A percentile compares a stretch with the other conserved stretches of the same genome.
Conservation (phyloP, 2,329 filamentous ascomycete species). For the Tympanopsis confertula region DNA sequence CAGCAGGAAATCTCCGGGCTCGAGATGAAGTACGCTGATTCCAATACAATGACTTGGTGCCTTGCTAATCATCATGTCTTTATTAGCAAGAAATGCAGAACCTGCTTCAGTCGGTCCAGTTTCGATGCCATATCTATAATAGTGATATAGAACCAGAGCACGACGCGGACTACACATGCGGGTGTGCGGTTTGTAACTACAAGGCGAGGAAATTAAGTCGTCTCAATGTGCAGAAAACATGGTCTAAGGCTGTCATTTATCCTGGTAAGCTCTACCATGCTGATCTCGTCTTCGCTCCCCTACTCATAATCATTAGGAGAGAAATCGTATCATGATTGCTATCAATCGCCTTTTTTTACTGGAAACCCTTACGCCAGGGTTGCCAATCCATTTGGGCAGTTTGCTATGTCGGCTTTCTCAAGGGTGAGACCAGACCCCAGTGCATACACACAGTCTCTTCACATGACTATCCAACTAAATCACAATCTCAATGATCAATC, state of each 20-base stretch:
- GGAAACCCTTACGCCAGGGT: slow-evolving; percentile 20
- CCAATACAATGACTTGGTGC: not conserved
- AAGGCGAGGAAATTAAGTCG: slow-evolving; percentile 20
- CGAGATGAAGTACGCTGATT: slow-evolving; percentile 19
- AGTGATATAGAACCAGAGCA: slow-evolving; percentile 33
- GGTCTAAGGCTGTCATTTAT: slow-evolving; percentile 33
- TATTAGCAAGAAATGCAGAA: slow-evolving; percentile 29
- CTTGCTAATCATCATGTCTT: not conserved
- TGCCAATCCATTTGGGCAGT: slow-evolving; percentile 22
- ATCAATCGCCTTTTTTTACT: slow-evolving; percentile 10
- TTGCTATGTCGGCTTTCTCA: slow-evolving; percentile 1
- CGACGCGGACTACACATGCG: slow-evolving; percentile 23
- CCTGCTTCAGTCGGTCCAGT: slow-evolving; percentile 24
- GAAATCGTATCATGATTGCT: slow-evolving; percentile 8
- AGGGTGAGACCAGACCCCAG: not conserved
- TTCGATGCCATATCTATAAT: slow-evolving; percentile 26
- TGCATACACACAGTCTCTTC: slow-evolving; percentile 11
- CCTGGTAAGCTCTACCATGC: slow-evolving; percentile 20
- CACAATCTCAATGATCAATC: slow-evolving; percentile 20
- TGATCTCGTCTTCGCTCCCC: slow-evolving; percentile 2
- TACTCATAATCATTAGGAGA: slow-evolving; percentile 4
- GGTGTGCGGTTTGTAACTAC: slow-evolving; percentile 26
- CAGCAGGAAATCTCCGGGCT: slow-evolving; percentile 22
- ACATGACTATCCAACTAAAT: slow-evolving; percentile 22
- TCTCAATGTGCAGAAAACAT: slow-evolving; percentile 22